Base-by-base conservation (phyloP, 2,329 filamentous ascomycete genomes). In the Exophiala xenobiotica region DNA sequence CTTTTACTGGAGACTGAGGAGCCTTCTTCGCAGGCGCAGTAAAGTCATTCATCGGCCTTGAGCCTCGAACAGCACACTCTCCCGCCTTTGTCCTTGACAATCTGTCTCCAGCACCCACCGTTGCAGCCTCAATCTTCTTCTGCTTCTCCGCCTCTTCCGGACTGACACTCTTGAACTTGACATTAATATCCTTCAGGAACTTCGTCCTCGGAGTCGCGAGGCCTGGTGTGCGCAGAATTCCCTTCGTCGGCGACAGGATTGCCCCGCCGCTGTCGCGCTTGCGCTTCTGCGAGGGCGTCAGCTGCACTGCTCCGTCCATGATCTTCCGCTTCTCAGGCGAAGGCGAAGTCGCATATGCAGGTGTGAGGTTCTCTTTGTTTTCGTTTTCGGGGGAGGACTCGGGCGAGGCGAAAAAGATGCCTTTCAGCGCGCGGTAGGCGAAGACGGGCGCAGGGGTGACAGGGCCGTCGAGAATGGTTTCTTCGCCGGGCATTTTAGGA, bases 371-470 rank as follows among this genome's bases (percentile, higher is more conserved):
- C 26, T 61, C 54, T 46, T 61, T 58, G 26, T 62, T 61, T 7
- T 67, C 62, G 11, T 69, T 68, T 23, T 78, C 73, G 33, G 49
- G 50, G 7, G 49, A 52, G 8, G 76, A 75, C 18, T 77, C 76
- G 11, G 82, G 82, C 0, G 82, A 85, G 20, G 82, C 82, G 67
- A 83, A 85, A 49, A 86, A 68, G 37, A 81, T 79, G 54, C 82
- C 80, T 61, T 81, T 83, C 67, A 86, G 83, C 12, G 83, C 83
- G 62, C 83, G 82, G 49, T 84, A 78, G 14, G 82, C 82, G 64
- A 87, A 87, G 18, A 85, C 74, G 40, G 82, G 82, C 40, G 82
- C 83, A 6, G 83, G 83, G 1, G 83, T 86, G 58, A 84, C 80
- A 43, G 81, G 82, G 5, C 78, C 71, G 35, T 84, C 81, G 52